These are phyloP conservation scores for Verbena officinalis DNA, from an alignment of 257 asterid genomes.

Conservation along the genomic window DNA sequence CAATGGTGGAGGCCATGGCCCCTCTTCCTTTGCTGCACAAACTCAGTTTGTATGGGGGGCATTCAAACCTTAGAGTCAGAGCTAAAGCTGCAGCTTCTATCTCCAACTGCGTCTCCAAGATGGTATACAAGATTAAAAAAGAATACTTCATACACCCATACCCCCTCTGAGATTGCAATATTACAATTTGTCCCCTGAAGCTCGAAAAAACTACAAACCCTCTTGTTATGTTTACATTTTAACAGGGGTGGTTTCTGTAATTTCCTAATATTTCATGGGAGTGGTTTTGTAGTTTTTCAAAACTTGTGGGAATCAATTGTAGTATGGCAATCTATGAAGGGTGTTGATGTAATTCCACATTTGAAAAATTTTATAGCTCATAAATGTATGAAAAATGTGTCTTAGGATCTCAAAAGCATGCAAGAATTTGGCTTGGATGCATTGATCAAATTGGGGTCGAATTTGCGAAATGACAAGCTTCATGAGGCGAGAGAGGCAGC, in stretches of 20 bases:
- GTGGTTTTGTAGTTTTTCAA: too few species aligned
- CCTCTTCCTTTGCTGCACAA: slow-evolving; percentile 76
- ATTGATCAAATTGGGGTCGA: slow-evolving; percentile 57
- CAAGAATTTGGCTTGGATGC: slow-evolving; percentile 61
- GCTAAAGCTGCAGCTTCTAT: slow-evolving; percentile 83
- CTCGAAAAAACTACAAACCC: too few species aligned
- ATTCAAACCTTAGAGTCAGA: slow-evolving; percentile 73
- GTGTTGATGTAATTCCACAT: too few species aligned
- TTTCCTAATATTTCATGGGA: too few species aligned
- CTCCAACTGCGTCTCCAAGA: slow-evolving; percentile 69
- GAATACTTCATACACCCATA: too few species aligned
- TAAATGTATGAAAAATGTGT: slow-evolving; percentile 17
- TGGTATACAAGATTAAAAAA: slow-evolving; percentile 46
- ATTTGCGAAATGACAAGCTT: slow-evolving; percentile 76
- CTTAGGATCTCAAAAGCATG: slow-evolving; percentile 71
- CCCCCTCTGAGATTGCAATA: too few species aligned
- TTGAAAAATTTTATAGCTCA: not conserved
- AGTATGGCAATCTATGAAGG: too few species aligned
- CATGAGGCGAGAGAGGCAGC: slow-evolving; percentile 98
- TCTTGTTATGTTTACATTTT: too few species aligned
- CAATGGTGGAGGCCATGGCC: slow-evolving; percentile 67
- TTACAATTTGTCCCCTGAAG: too few species aligned
- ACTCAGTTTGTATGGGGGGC: slow-evolving; percentile 58
- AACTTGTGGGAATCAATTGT: too few species aligned
- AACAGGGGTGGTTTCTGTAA: too few species aligned